Percentiles rank a stretch among this genome's conserved stretches.
phyloP scores from a whole-genome alignment of 2,329 filamentous ascomycete species.

The Scopulariopsis brevicaulis region DNA sequence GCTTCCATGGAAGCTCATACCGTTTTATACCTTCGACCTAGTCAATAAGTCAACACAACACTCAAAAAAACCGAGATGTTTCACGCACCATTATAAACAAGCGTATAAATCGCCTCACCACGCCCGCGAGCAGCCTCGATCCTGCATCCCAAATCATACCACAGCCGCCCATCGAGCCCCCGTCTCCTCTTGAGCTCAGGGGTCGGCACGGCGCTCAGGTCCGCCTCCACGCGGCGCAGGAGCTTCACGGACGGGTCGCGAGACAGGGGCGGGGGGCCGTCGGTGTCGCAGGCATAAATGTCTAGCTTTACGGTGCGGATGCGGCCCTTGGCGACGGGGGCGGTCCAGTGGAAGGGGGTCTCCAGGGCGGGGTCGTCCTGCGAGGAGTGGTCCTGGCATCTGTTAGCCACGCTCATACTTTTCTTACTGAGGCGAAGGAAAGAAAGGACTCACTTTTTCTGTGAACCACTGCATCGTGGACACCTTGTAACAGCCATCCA shows the following conservation, averaged over 20 bases:
- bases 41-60: too few species aligned
- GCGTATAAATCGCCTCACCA: constrained; percentile 28
- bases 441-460: constrained; percentile 14
- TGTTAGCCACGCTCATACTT: neutral
- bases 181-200: constrained; percentile 16
- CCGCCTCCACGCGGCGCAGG: constrained; percentile 25
- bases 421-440: too few species aligned
- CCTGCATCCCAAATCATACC: constrained; percentile 25
- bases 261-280: constrained; percentile 17
- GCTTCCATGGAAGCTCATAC: too few species aligned
- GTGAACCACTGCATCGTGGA: constrained; percentile 32
- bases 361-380: constrained; percentile 20
- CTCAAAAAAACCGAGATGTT: neutral
- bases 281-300: constrained; percentile 21
- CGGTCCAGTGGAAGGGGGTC: constrained; percentile 18
- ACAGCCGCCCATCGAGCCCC: constrained; percentile 22
- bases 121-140: constrained; percentile 30
- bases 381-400: neutral
- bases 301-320: constrained; percentile 20
- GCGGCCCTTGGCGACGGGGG: constrained; percentile 19
- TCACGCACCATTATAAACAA: constrained; percentile 27
- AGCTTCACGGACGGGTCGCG: constrained; percentile 22
- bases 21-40: too few species aligned
- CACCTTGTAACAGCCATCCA: constrained; percentile 23
- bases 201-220: constrained; percentile 28